Evolutionary conservation across 129 eudicot genomes (phyloP).

Genomic region (Artemisia annua): DNA sequence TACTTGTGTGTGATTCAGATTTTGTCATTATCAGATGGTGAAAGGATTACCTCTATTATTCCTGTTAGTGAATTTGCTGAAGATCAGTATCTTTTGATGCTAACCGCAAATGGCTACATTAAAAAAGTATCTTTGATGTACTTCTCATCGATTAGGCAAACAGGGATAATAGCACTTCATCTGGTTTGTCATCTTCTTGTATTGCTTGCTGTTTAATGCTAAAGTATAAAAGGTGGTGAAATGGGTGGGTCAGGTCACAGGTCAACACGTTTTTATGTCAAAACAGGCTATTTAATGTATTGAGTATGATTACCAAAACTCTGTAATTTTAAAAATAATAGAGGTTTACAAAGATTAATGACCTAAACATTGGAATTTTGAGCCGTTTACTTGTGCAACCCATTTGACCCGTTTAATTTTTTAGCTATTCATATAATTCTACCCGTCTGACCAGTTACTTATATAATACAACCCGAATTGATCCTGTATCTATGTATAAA

Average conservation of each 20-base stretch:
- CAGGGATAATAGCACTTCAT: constrained; percentile 92
- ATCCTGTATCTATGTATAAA: not conserved
- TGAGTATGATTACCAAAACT: too few relatives aligned
- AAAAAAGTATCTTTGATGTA: constrained; percentile 84
- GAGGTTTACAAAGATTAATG: not conserved
- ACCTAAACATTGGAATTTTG: not conserved
- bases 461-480: not conserved
- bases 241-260: not conserved
- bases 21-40: constrained; percentile 82
- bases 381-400: not conserved
- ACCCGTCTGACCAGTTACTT: not conserved
- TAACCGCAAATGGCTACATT: constrained; percentile 87
- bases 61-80: constrained; percentile 91
- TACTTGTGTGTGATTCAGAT: constrained; percentile 48
- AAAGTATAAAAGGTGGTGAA: not conserved
- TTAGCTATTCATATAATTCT: not conserved
- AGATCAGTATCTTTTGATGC: constrained; percentile 90
- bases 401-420: not conserved
- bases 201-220: constrained; percentile 8
- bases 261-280: too few relatives aligned
- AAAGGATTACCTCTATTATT: constrained; percentile 83
- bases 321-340: too few relatives aligned
- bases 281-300: too few relatives aligned
- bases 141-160: constrained; percentile 83
- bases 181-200: constrained; percentile 57